These are phyloP conservation scores for Tolypocladium tundrense DNA, from an alignment of 2,329 filamentous ascomycete species.

Conservation along the genomic window DNA sequence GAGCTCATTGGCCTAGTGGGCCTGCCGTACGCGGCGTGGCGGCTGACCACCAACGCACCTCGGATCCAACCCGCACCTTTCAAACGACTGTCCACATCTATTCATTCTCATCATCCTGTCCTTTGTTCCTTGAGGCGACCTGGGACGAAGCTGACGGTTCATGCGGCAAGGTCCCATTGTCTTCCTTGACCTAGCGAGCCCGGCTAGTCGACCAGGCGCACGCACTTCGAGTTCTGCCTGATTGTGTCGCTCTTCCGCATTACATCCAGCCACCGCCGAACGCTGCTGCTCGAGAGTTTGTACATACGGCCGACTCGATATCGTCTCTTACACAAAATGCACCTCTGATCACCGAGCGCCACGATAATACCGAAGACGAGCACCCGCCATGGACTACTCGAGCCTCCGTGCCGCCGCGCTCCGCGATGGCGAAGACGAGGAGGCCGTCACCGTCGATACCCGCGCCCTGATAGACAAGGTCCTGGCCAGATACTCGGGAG, in stretches of 20 bases:
- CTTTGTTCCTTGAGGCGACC: not conserved
- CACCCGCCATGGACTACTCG: conserved; percentile 53
- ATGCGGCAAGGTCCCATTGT: not conserved
- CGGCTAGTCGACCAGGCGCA: not conserved
- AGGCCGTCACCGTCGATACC: conserved; percentile 96
- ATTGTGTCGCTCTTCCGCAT: not conserved
- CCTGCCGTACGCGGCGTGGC: not conserved
- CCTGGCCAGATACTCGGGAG: conserved; percentile 87
- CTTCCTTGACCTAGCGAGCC: not conserved
- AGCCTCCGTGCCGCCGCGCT: conserved; percentile 80
- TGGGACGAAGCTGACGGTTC: not conserved
- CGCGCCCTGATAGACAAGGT: conserved; percentile 96
- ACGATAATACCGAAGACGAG: not conserved
- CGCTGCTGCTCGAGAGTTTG: not conserved
- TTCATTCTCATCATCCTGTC: not conserved
- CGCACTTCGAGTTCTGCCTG: not conserved
- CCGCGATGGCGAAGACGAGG: conserved; percentile 78
- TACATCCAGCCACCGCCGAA: not conserved
- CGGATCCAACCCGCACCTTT: not conserved
- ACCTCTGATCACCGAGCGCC: not conserved
- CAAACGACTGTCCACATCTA: not conserved
- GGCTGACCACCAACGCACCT: not conserved
- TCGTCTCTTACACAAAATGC: not conserved
- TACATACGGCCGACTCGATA: not conserved
- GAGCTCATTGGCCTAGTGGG: not conserved